phyloP scores from a whole-genome alignment of 805 yeast species.

The Yarrowia sp. region DNA sequence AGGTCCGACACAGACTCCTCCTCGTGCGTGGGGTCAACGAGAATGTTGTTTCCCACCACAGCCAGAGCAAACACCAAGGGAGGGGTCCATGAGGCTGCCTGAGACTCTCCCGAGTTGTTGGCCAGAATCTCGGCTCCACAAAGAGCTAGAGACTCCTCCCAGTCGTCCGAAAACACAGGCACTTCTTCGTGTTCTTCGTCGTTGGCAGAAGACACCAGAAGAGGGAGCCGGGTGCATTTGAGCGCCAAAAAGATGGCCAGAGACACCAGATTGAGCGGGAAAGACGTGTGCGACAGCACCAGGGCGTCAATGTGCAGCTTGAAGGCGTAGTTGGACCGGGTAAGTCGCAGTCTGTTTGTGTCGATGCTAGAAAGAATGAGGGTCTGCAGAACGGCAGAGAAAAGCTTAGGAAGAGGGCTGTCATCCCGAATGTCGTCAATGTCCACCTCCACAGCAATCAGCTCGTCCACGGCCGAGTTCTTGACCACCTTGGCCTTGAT shows the following conservation, averaged over 20 bases:
- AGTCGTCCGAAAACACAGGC: slow-evolving; percentile 91
- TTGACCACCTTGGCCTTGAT: slow-evolving; percentile 81
- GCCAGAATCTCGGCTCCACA: slow-evolving; percentile 49
- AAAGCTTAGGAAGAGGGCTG: slow-evolving; percentile 67
- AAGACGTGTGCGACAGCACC: slow-evolving; percentile 75
- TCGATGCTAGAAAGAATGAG: slow-evolving; percentile 55
- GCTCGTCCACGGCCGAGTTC: slow-evolving; percentile 52
- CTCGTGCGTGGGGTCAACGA: slow-evolving; percentile 86
- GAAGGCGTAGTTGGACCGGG: slow-evolving; percentile 73
- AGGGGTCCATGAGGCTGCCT: slow-evolving; percentile 57
- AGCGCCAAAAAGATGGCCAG: slow-evolving; percentile 83
- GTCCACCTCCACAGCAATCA: slow-evolving; percentile 80
- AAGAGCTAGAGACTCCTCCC: slow-evolving; percentile 64
- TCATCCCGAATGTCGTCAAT: slow-evolving; percentile 74
- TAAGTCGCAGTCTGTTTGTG: slow-evolving; percentile 60
- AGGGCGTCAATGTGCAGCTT: slow-evolving; percentile 81
- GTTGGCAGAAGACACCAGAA: slow-evolving; percentile 70
- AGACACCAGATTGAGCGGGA: slow-evolving; percentile 82
- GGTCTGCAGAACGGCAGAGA: slow-evolving; percentile 57
- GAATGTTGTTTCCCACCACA: slow-evolving; percentile 68
- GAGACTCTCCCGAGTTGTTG: slow-evolving; percentile 39
- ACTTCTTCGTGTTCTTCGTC: slow-evolving; percentile 75
- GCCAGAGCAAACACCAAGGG: slow-evolving; percentile 83
- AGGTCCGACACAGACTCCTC: slow-evolving; percentile 90
- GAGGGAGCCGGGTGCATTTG: slow-evolving; percentile 77